Base-by-base conservation (phyloP, 2,329 filamentous ascomycete species). In the Teratosphaeria epicoccoides region DNA sequence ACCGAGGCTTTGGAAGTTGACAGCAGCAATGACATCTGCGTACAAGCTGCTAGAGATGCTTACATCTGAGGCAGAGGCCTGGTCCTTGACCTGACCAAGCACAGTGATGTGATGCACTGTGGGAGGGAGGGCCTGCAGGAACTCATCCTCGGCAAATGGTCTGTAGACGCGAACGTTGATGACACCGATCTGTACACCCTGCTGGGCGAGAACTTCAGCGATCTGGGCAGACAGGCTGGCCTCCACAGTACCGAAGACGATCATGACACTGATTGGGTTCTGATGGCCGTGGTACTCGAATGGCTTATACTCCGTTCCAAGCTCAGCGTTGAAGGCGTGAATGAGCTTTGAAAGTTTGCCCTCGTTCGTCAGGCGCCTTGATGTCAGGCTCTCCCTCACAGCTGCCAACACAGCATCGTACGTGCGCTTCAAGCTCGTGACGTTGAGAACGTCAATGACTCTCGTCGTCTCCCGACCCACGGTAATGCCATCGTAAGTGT, bases 251-350 rank as follows among this genome's bases (percentile, higher is more conserved):
- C 93, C 93, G 62, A 98, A 96, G 44, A 88, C 87, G 25, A 97
- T 89, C 28, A 97, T 74, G 14, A 98, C 88, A 9, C 83, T 82
- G 58, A 91, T 86, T 3, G 93, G 82, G 43, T 82, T 75, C 47
- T 80, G 75, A 66, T 97, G 88, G 23, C 93, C 93, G 63, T 85
- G 80, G 73, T 98, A 98, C 72, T 98, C 93, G 62, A 97, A 98
- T 6, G 88, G 82, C 63, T 84, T 80, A 68, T 98, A 98, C 59
- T 91, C 83, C 44, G 93, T 97, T 53, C 91, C 93, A 23, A 98
- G 82, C 73, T 97, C 89, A 56, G 82, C 81, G 70, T 97, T 98
- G 72, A 94, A 83, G 22, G 84, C 78, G 57, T 81, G 78, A 48
- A 94, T 74, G 6, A 91, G 73, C 59, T 82, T 81, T 44, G 83